A percentile compares a stretch with the other conserved stretches of the same genome.
phyloP scores from a whole-genome alignment of 2,329 filamentous ascomycete species.

The Alternaria consortialis region DNA sequence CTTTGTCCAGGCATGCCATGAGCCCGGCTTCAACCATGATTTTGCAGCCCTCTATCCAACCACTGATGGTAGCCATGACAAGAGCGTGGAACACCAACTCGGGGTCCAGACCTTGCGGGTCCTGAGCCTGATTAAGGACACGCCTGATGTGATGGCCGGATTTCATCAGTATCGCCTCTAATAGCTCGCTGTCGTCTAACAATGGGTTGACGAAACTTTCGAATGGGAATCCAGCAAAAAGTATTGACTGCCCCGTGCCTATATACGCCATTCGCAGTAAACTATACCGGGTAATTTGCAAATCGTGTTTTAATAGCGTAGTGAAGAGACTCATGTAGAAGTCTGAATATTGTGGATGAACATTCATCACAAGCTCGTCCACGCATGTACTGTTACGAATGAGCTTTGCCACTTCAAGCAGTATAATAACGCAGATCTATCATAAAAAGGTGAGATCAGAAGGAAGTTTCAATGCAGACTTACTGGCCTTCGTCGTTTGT shows the following conservation, averaged over 20 bases:
- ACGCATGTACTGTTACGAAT: neutral
- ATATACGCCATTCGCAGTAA: no score
- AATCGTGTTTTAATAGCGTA: no score
- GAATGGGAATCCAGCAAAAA: no score
- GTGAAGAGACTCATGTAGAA: no score
- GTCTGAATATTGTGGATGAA: no score
- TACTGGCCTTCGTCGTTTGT: accelerated
- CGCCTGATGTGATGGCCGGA: neutral
- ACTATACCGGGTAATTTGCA: no score
- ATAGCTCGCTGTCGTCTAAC: neutral
- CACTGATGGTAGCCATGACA: neutral
- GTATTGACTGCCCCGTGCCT: no score
- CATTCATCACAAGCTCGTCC: no score
- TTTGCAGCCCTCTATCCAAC: neutral
- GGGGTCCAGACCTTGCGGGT: accelerated
- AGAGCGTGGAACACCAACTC: accelerated
- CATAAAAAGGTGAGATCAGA: no score
- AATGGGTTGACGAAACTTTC: no score
- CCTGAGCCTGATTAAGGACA: neutral
- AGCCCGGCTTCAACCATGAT: neutral
- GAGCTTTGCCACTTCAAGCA: no score
- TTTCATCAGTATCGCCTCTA: neutral
- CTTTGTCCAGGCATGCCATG: accelerated
- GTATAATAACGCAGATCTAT: no score
- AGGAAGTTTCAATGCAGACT: neutral